phyloP scores from a whole-genome alignment of 2,329 filamentous ascomycete species.

The Aspergillus sp. region DNA sequence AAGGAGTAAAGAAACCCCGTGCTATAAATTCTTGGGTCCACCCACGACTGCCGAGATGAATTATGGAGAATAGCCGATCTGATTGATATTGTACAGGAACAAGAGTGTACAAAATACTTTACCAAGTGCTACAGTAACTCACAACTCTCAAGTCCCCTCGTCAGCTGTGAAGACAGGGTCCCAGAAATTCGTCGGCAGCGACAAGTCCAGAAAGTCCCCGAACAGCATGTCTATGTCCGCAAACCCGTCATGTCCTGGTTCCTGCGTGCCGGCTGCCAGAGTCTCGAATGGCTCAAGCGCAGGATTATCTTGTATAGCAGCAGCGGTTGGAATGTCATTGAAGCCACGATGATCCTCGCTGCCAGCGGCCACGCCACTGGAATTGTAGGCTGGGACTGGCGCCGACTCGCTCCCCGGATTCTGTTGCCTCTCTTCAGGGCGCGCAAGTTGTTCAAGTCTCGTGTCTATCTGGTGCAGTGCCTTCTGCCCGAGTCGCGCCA shows the following conservation, averaged over 20 bases:
- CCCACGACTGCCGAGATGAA: too few relatives aligned
- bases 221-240: constrained; percentile 28
- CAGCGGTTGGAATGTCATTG: background rate
- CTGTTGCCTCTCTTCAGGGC: constrained; percentile 10
- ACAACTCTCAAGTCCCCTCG: too few relatives aligned
- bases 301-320: constrained; percentile 1
- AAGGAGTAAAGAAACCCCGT: too few relatives aligned
- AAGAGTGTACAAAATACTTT: too few relatives aligned
- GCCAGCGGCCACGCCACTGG: background rate
- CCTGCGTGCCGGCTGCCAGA: constrained; percentile 38
- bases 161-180: constrained; percentile 22
- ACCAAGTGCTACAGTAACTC: too few relatives aligned
- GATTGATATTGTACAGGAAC: too few relatives aligned
- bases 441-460: constrained; percentile 2
- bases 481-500: constrained; percentile 32
- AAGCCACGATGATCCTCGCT: background rate
- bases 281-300: constrained; percentile 27
- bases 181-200: constrained; percentile 28
- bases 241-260: constrained; percentile 27
- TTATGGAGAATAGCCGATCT: too few relatives aligned
- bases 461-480: constrained; percentile 24
- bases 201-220: constrained; percentile 27
- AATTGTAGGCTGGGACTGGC: background rate
- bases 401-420: background rate
- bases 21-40: too few relatives aligned